These are phyloP conservation scores for Staphylotrichum longicolle DNA, from an alignment of 495 filamentous ascomycete species.

Conservation along the genomic window DNA sequence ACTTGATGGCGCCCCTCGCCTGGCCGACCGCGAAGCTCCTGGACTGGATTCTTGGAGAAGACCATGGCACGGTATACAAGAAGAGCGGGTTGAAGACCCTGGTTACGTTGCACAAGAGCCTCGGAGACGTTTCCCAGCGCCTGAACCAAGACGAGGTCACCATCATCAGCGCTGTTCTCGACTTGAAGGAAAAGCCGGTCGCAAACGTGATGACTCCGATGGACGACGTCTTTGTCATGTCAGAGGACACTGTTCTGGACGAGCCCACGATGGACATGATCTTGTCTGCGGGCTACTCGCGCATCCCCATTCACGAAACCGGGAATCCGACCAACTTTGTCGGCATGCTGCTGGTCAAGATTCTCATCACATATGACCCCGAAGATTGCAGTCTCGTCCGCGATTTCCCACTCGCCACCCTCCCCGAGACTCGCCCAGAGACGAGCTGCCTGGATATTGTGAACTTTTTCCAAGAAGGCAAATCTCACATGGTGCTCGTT, in stretches of 20 bases:
- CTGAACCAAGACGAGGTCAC: conserved; percentile 97
- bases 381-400: conserved; percentile 81
- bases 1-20: conserved; percentile 77
- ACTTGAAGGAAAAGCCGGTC: conserved; percentile 93
- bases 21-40: conserved; percentile 90
- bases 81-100: conserved; percentile 79
- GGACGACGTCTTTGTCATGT: conserved; percentile 94
- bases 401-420: conserved; percentile 87
- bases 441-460: conserved; percentile 97
- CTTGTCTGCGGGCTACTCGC: conserved; percentile 86
- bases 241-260: conserved; percentile 84
- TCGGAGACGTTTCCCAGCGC: conserved; percentile 82
- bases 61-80: conserved; percentile 93
- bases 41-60: conserved; percentile 82
- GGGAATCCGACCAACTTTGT: conserved; percentile 85
- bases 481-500: conserved; percentile 97
- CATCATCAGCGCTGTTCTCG: conserved; percentile 94
- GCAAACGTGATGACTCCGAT: conserved; percentile 97
- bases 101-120: conserved; percentile 86
- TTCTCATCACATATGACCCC: conserved; percentile 96
- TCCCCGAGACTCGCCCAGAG: conserved; percentile 91
- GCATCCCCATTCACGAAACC: conserved; percentile 88
- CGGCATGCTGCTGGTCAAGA: conserved; percentile 97
- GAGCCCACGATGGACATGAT: conserved; percentile 91
- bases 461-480: conserved; percentile 99